Evolutionary conservation across 2,329 filamentous ascomycete species (phyloP), one percentile per base, ranked within the genome.

Genomic region (Hyphodiscus sp.): DNA sequence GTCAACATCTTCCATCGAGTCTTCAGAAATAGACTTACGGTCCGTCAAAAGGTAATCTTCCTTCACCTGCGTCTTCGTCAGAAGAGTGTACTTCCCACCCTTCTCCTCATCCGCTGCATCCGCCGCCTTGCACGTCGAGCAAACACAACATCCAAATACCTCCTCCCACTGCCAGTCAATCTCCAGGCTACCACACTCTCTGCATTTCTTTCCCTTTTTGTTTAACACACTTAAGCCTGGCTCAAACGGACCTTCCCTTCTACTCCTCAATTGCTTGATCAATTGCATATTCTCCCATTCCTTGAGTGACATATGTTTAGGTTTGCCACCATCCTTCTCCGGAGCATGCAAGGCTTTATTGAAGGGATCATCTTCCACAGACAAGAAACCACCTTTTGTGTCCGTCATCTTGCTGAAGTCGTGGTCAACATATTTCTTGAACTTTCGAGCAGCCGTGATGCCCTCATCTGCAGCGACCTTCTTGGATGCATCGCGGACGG

Each of bases 371-470:
- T 99, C 94, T 58, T 92, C 88, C 1, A 82, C 80, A n/a, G 86
- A 88, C 60, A 99, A 72, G 70, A 99, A 99, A 0, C 94, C 94
- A 58, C 94, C 94, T 68, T 96, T 96, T 0, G 92, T 97, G 69
- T 99, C 94, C 7, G 87, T 95, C 91, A 99, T 97, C 72, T 92
- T 87, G 68, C 88, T 92, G 72, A 99, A 94, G 70, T 99, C 94
- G 73, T 96, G 97, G 67, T 99, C 94, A 66, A 99, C 91, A 68
- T 87, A 97, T 69, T 94, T 92, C 56, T 88, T 83, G 62, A 97
- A 96, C 66, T 95, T 96, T 65, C 85, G 82, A 41, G 89, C 89
- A 0, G 92, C 86, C 52, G 83, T 84, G 48, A 63, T 63, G 1
- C 55, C 56, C 9, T 62, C 59, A 29, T 62, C 59, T 20, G 50